Evolutionary conservation across 305 asterid genomes (phyloP), one percentile per base, ranked within the genome.

Genomic region (Fraxinus sp.): DNA sequence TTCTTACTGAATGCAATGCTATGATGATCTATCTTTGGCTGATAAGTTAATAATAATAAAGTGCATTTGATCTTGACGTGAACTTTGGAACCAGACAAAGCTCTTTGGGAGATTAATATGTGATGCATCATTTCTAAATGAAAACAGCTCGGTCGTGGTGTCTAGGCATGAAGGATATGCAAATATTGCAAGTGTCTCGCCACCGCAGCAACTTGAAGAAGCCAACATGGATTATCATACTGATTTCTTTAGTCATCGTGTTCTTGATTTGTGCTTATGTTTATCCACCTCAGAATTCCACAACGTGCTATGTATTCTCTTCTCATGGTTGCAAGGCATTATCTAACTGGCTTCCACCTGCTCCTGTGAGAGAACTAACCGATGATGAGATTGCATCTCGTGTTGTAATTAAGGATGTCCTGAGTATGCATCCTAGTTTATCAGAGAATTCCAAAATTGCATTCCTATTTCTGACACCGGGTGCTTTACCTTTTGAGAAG

Each of bases 401-500:
- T 84, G 95, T 91, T 83, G 98, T 97, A 75, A 91, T 95, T 87
- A 91, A 83, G 84, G 98, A 97, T 84, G 84, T 97, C 81, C 88
- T 96, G 81, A 88, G 86, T 81, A 87, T 88, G 86, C 92, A 93
- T 35, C 90, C 87, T 74, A 57, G 87, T 57, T 75, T 84, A 85
- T 72, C 95, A 37, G 71, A 83, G 78, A 91, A 76, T 73, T 94
- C 97, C 49, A 94, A 94, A 85, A 88, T 96, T 85, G 98, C 99
- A 24, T 96, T 96, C 91, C 84, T 96, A 79, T 96, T 93, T 86
- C 87, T 96, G 87, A 96, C 95, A 68, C 97, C 98, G n/a, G 98
- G 99, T 77, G 91, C 99, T 79, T 91, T 96, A 83, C 99, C 99
- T 78, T 94, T 94, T 85, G 99, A 96, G 92, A 92, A 78, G 92